Percentiles rank a stretch among this genome's conserved stretches.
phyloP scores from a whole-genome alignment of 192 early-diverging fungal genomes.

The Backusella sp. region DNA sequence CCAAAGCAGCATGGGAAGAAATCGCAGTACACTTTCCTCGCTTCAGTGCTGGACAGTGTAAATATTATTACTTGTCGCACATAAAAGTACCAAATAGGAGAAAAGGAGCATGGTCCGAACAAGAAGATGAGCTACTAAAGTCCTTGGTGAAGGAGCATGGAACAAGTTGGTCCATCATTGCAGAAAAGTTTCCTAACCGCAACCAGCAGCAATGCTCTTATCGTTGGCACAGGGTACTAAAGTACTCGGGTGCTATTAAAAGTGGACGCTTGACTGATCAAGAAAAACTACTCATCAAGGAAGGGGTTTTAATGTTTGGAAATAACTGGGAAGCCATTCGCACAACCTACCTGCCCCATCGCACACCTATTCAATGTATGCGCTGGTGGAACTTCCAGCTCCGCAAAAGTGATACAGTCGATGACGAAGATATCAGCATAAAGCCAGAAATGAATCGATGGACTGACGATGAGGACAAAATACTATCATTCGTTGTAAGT shows the following conservation, averaged over 20 bases:
- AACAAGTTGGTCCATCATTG: not conserved
- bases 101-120: not conserved
- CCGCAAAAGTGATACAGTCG: not conserved
- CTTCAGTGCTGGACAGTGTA: not conserved
- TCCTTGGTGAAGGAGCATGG: not conserved
- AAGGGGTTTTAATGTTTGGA: slow-evolving; percentile 38
- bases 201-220: not conserved
- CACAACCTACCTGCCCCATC: slow-evolving; percentile 21
- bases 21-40: not conserved
- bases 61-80: not conserved
- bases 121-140: slow-evolving; percentile 6
- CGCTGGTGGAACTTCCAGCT: slow-evolving; percentile 26
- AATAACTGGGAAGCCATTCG: slow-evolving; percentile 28
- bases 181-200: not conserved
- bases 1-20: slow-evolving; percentile 1
- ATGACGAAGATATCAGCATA: not conserved
- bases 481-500: slow-evolving; percentile 4
- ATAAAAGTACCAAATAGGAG: not conserved
- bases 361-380: slow-evolving; percentile 20
- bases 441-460: not conserved
- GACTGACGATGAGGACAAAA: slow-evolving; percentile 10
- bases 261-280: slow-evolving; percentile 1
- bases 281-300: slow-evolving; percentile 20
- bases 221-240: slow-evolving; percentile 4
- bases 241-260: not conserved